These are phyloP conservation scores for Fusarium pilosicola DNA, from an alignment of 2,329 filamentous ascomycete species.

Conservation along the genomic window DNA sequence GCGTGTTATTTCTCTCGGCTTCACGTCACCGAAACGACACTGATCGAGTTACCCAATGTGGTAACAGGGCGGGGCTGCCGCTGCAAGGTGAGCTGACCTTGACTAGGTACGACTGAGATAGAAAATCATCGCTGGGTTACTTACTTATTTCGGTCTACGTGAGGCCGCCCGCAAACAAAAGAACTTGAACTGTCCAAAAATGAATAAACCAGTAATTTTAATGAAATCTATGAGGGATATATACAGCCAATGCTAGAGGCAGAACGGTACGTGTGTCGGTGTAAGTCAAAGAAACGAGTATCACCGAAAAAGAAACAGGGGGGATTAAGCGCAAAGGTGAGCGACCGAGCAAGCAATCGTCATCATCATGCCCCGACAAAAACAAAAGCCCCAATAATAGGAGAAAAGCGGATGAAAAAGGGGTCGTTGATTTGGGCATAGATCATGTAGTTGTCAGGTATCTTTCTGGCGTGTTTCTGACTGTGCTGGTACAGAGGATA, in stretches of 20 bases:
- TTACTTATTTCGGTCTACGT: not conserved
- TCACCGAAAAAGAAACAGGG: conserved; percentile 29
- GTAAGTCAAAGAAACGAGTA: conserved; percentile 17
- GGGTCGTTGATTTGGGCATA: not conserved
- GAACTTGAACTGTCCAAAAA: not conserved
- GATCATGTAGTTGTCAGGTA: conserved; percentile 27
- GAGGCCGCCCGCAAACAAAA: conserved; percentile 22
- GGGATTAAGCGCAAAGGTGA: not conserved
- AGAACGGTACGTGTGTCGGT: conserved; percentile 26
- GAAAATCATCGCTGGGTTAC: not conserved
- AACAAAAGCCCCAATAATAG: not conserved
- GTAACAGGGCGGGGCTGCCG: not conserved
- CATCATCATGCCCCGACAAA: conserved; percentile 5
- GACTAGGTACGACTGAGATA: not conserved
- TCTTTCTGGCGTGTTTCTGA: not conserved
- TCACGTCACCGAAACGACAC: conserved; percentile 17
- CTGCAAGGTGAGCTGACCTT: conserved; percentile 32
- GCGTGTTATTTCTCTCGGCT: conserved; percentile 26
- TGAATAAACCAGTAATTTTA: not conserved
- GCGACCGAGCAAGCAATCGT: not conserved
- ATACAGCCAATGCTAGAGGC: conserved; percentile 24
- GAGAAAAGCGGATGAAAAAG: conserved; percentile 19
- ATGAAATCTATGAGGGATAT: conserved; percentile 27
- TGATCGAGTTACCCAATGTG: conserved; percentile 26
- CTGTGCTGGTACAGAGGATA: conserved; percentile 20